These are phyloP conservation scores for Leccinum ponderosum DNA, from an alignment of 1,284 basidiomycete genomes.

Conservation along the genomic window DNA sequence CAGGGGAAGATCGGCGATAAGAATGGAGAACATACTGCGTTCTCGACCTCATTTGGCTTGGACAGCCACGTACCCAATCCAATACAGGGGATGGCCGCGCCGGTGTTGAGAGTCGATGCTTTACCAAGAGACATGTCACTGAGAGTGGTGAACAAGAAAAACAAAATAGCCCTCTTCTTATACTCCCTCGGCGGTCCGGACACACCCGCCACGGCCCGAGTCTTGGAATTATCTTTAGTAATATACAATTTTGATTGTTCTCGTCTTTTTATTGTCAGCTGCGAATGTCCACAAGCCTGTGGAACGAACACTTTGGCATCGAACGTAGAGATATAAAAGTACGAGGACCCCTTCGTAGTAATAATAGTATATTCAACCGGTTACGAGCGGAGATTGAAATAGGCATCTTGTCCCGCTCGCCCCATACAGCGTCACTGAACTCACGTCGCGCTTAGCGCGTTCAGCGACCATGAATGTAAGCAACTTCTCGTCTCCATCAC, in stretches of 20 bases:
- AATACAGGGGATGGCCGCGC: constrained; percentile 62
- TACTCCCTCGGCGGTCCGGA: constrained; percentile 14
- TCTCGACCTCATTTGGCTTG: constrained; percentile 74
- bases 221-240: too few relatives aligned
- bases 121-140: constrained; percentile 59
- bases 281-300: too few relatives aligned
- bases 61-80: constrained; percentile 87
- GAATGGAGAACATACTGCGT: constrained; percentile 50
- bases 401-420: constrained; percentile 33
- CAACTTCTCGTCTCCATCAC: not conserved
- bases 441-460: constrained; percentile 29
- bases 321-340: not conserved
- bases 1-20: constrained; percentile 1
- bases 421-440: constrained; percentile 33
- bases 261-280: too few relatives aligned
- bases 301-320: too few relatives aligned
- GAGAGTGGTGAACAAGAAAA: not conserved
- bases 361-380: not conserved
- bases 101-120: constrained; percentile 52
- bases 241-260: too few relatives aligned
- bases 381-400: constrained; percentile 39
- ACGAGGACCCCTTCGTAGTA: too few relatives aligned
- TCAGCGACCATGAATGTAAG: constrained; percentile 28
- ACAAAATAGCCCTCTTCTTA: not conserved
- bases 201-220: not conserved